Base-by-base conservation (phyloP, 805 yeast genomes). In the Pichia pseudocactophila region DNA sequence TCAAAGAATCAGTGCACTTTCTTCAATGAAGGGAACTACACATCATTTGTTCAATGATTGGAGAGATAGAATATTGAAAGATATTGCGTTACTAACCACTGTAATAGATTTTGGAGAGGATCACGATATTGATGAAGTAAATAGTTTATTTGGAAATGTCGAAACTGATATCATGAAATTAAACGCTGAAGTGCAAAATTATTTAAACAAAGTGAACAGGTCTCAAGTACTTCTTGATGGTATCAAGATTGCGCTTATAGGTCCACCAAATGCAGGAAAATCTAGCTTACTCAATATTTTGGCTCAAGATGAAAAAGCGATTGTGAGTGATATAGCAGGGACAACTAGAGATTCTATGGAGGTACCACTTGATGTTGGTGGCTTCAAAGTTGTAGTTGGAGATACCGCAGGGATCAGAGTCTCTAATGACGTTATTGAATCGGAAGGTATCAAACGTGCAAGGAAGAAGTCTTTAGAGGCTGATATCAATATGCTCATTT, bases 191-290 rank as follows among this genome's bases (percentile, higher is more conserved):
- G 66, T 88, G 12, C 43, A 53, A 0, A 43, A 55, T 12, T 75
- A 72, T 49, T 51, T 77, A 19, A 37, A 48, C 1, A 74, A 68
- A 52, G 73, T 80, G 5, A 66, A 67, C 32, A 63, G 76, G 41
- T 73, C 86, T 0, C 83, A 79, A 50, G 64, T 89, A 1, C 59
- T 90, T 13, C 60, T 80, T 33, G 68, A 72, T 19, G 98, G 98
- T 1, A 77, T 90, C 25, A 76, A 75, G 44, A 53, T 89, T 20
- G 77, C 81, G 0, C 64, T 92, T 9, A 50, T 89, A 12, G 98
- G 98, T 0, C 92, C 95, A 7, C 96, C 98, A 1, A 92, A 92
- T 60, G 96, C 96, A 1, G 98, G 98, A 0, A 92, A 92, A 57
- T 88, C 96, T 3, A 85, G 96, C 1, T 62, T 92, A 10, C 61